Evolutionary conservation across 176 grass and related monocot species (phyloP), one percentile per base, ranked within the genome.

Genomic region (Ananas comosus): DNA sequence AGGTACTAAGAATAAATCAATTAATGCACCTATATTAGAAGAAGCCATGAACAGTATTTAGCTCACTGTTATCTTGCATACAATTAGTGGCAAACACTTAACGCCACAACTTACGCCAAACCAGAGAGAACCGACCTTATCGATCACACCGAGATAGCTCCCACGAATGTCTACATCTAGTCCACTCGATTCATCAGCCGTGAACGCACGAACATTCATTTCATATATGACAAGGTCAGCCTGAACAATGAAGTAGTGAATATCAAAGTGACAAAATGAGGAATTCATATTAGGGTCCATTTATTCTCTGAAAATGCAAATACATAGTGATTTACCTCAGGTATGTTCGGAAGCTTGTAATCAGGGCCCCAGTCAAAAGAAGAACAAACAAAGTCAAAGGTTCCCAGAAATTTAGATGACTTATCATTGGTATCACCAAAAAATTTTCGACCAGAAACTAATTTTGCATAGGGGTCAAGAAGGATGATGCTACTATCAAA

Each of bases 191-290:
- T 88, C 78, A 18, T 99, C 89, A 72, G 70, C 81, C n/a, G 94
- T 99, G 80, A 91, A 99, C 72, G 82, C 80, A 22, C 87, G 87
- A 63, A 91, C 87, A 71, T 90, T 99, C 94, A 99, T 99, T 83
- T 99, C 94, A 82, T 99, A 99, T 84, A 99, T 90, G 51, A 99
- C 90, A 64, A 99, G 89, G 83, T 99, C 94, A 80, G 87, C 76
- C 89, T 99, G 84, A 24, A 99, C 79, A 81, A 69, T 74, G 9
- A 33, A 33, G 33, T 42, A 42, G 33, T 42, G 33, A 79, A 68
- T 48, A 68, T n/a, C 66, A 74, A 72, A 51, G 64, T 19, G 3
- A 19, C n/a, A 74, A 72, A 63, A 72, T 14, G 49, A 51, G 48
- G 11, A 23, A 12, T 2, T 10, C 29, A 42, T 42, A 7, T 59